Evolutionary conservation across 116 monocot genomes (phyloP).

Genomic region (Zostera marina): DNA sequence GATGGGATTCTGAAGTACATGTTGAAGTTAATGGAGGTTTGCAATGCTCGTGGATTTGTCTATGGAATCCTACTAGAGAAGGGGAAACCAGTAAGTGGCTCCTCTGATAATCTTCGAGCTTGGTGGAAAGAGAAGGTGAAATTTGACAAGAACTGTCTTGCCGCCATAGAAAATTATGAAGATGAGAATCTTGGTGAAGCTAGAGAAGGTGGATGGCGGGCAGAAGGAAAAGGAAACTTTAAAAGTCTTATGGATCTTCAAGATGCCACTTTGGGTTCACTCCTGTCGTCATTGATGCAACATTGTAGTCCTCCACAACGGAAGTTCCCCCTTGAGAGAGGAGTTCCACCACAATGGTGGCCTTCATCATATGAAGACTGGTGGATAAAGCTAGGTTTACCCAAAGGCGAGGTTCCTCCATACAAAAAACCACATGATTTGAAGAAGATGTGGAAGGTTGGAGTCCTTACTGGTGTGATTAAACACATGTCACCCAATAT

Average conservation of each 20-base stretch:
- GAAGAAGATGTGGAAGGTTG: slow-evolving; percentile 86
- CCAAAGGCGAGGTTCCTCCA: slow-evolving; percentile 44
- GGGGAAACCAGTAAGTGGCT: slow-evolving; percentile 77
- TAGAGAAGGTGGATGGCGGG: slow-evolving; percentile 12
- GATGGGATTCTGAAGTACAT: slow-evolving; percentile 91
- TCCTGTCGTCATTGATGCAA: slow-evolving; percentile 79
- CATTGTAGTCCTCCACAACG: slow-evolving; percentile 77
- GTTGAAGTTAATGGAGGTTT: slow-evolving; percentile 86
- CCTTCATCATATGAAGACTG: slow-evolving; percentile 68
- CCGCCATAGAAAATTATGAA: slow-evolving; percentile 62
- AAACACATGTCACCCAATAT: slow-evolving; percentile 90
- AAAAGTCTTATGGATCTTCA: slow-evolving; percentile 62
- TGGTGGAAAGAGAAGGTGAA: slow-evolving; percentile 97
- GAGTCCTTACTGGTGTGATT: slow-evolving; percentile 60
- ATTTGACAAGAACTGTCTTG: slow-evolving; percentile 70
- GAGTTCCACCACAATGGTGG: slow-evolving; percentile 80
- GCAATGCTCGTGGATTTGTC: slow-evolving; percentile 79
- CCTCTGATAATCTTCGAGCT: slow-evolving; percentile 79
- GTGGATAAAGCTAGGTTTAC: slow-evolving; percentile 59
- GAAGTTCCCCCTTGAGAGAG: slow-evolving; percentile 65
- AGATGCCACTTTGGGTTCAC: slow-evolving; percentile 78
- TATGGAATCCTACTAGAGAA: slow-evolving; percentile 87
- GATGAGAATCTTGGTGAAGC: slow-evolving; percentile 21
- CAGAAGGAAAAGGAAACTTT: slow-evolving; percentile 21
- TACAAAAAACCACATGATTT: slow-evolving; percentile 87